Base-by-base conservation (phyloP, 129 eudicot genomes). In the Erigeron canadensis region DNA sequence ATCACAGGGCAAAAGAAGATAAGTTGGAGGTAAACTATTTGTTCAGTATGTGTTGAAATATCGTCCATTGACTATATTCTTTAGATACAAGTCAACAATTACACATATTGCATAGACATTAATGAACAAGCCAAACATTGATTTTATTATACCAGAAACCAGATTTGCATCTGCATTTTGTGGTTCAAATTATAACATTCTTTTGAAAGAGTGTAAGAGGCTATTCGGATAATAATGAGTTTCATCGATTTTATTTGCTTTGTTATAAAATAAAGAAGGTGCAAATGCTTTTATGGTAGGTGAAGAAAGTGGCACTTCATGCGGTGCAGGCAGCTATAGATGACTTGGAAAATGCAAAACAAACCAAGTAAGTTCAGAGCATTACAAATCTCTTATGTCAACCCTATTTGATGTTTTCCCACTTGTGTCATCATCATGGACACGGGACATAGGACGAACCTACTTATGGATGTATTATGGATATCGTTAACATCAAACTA, bases 1-100 rank as follows among this genome's bases (percentile, higher is more conserved):
- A 69, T 67, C 91, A 86, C 34, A 68, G 78, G 71, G 91, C 91
- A n/a, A 86, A 83, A 68, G 91, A 77, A 62, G 88, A 86, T 74
- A 86, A 86, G 72, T 75, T 86, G 69, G 87, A 83, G 91, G 91
- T 86, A 80, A 46, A 39, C 60, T 9, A 38, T 73, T 34, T 69
- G 34, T 60, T 70, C 34, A 45, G 6, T 34, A 56, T 45, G 8
- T 44, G 51, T 23, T 66, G 41, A 18, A 38, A 44, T 75, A 34
- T 41, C 15, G 66, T 75, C 13, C 28, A 23, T 60, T 11, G 5
- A 17, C 38, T 8, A 5, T 43, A 13, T 1, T 15, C 22, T 10
- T 6, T 43, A 43, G 23, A 46, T 23, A 45, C 55, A n/a, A n/a
- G n/a, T n/a, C n/a, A 43, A 46, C 15, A 6, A 23, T 45, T 10